Evolutionary conservation across 805 yeast species (phyloP).

Genomic region (Lipomyces kockii): DNA sequence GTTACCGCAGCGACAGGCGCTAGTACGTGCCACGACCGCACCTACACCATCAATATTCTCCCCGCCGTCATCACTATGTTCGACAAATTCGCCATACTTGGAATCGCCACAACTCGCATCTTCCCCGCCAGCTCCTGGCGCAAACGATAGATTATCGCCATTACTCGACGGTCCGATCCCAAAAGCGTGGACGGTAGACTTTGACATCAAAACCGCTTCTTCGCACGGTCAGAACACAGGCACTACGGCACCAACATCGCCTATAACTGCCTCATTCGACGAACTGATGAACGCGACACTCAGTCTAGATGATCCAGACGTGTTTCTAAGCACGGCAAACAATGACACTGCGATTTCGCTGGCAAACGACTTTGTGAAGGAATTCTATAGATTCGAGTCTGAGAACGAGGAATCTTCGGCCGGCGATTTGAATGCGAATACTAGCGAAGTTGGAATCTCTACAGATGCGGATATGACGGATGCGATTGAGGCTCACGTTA

Average conservation of each 20-base stretch:
- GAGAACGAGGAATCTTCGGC: conserved; percentile 8
- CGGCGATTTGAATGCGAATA: neutral
- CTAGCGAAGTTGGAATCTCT: neutral
- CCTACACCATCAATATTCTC: conserved; percentile 21
- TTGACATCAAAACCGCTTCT: neutral
- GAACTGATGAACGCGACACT: conserved; percentile 27
- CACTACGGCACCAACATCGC: conserved; percentile 12
- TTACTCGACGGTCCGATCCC: conserved; percentile 12
- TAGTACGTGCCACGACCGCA: conserved; percentile 14
- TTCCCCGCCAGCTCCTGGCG: conserved; percentile 30
- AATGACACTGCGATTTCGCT: conserved; percentile 18
- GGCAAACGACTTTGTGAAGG: conserved; percentile 32
- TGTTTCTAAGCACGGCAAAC: neutral
- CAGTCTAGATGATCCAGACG: conserved; percentile 12
- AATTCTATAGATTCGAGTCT: conserved; percentile 27
- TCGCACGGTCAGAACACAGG: neutral
- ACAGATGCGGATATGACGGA: neutral
- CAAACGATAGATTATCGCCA: conserved; percentile 8
- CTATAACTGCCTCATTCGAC: conserved; percentile 22
- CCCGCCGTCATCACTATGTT: conserved; percentile 22
- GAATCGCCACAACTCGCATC: conserved; percentile 33
- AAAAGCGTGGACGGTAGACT: conserved; percentile 26
- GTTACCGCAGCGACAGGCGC: conserved; percentile 15
- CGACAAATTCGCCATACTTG: conserved; percentile 25
- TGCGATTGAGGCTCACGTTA: neutral